phyloP scores from a whole-genome alignment of 768 basidiomycete genomes.

The Pleurotus tuoliensis region DNA sequence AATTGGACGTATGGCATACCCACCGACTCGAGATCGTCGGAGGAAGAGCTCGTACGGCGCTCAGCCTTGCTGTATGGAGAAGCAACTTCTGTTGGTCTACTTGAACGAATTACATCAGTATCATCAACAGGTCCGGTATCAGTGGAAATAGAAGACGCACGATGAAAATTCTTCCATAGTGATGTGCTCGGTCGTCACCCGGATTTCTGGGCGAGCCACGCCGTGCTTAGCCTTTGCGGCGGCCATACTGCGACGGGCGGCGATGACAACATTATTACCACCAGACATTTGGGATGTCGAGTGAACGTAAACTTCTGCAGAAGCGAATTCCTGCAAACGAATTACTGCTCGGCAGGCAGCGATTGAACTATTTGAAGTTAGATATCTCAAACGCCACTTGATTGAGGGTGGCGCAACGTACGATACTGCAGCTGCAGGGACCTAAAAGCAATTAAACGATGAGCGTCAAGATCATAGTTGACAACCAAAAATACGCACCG shows the following conservation, averaged over 20 bases:
- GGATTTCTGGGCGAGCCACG: slow-evolving; percentile 41
- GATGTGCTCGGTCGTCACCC: slow-evolving; percentile 58
- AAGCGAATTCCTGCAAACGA: slow-evolving; percentile 54
- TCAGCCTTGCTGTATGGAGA: slow-evolving; percentile 19
- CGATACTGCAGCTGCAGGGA: slow-evolving; percentile 67
- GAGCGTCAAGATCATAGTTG: background rate
- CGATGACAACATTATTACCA: slow-evolving; percentile 19
- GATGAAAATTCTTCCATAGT: slow-evolving; percentile 50
- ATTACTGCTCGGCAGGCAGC: slow-evolving; percentile 70
- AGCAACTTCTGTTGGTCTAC: slow-evolving; percentile 16
- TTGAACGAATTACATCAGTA: background rate
- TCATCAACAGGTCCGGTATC: background rate
- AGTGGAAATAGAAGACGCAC: slow-evolving; percentile 25
- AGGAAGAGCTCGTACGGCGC: slow-evolving; percentile 11
- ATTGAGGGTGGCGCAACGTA: slow-evolving; percentile 21
- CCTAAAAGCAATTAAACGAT: slow-evolving; percentile 23
- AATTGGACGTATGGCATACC: slow-evolving; percentile 6
- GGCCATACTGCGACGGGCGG: slow-evolving; percentile 25
- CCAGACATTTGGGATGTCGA: slow-evolving; percentile 35
- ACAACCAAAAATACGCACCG: slow-evolving; percentile 29
- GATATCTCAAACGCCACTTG: background rate
- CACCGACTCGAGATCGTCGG: slow-evolving; percentile 10
- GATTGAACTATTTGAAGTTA: slow-evolving; percentile 36
- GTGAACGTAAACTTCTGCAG: slow-evolving; percentile 41
- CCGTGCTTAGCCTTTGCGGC: slow-evolving; percentile 27